Evolutionary conservation across 805 yeast genomes (phyloP), one percentile per base, ranked within the genome.

Genomic region (Saturnispora sekii): DNA sequence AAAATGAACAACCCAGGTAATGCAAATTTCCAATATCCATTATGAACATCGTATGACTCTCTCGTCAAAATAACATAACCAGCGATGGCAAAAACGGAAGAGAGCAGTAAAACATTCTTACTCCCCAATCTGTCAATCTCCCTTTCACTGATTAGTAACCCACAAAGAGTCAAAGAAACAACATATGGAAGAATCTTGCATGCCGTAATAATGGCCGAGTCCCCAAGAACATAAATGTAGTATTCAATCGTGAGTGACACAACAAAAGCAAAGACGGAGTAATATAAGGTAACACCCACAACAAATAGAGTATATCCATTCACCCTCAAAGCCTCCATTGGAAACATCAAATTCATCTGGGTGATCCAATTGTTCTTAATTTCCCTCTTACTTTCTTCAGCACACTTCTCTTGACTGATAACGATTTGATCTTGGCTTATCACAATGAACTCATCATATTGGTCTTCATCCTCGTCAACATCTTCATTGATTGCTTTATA

Each of bases 151-250:
- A 48, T 61, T 5, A 60, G 10, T 3, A 52, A 6, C 9, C 67
- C 52, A 3, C 66, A 64, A 9, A 58, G 3, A 3, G 52, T 36
- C 44, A 63, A 42, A 2, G 67, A 69, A 10, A 63, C 48, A 3
- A 64, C 44, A 15, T 61, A 26, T 2, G 73, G 70, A 1, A 68
- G 46, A 1, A 58, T 44, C 45, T 67, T 70, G 3, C 67, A 53
- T 1, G 68, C 65, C 1, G 72, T 57, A 3, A 67, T 43, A 5
- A 70, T 45, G 0, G 68, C 57, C 5, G 64, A 48, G 38, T 63
- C 51, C 8, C 47, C 45, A 2, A 61, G 61, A n/a, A 62, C 53
- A 45, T 60, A 63, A 32, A 63, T 58, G 14, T 53, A 53, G 34
- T 49, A 55, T 26, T 52, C 50, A 21, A 56, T 38, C 8, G 52